Evolutionary conservation across 768 basidiomycete species (phyloP).

Genomic region (Podaxis carcinomalis): DNA sequence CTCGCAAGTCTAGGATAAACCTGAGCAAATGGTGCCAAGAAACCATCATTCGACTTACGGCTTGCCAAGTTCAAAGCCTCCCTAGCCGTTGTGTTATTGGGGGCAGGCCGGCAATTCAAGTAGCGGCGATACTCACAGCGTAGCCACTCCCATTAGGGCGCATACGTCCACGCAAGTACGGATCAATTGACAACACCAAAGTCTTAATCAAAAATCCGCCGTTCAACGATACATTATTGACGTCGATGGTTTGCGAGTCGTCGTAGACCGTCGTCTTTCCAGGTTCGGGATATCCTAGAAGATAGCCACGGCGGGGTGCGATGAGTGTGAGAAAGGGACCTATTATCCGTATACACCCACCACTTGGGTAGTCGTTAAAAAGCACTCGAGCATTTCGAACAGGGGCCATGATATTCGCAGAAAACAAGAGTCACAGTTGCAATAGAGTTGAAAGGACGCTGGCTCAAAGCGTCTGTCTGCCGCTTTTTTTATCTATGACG

Average conservation of each 20-base stretch:
- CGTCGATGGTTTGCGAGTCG: conserved; percentile 41
- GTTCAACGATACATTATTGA: conserved; percentile 38
- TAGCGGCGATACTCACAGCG: conserved; percentile 13
- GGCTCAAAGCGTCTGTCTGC: too few relatives aligned
- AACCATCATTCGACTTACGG: conserved; percentile 24
- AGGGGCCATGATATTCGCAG: conserved; percentile 14
- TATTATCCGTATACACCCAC: conserved; percentile 3
- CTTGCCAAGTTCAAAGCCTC: conserved; percentile 21
- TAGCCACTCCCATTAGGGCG: conserved; percentile 25
- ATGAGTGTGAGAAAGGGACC: background rate
- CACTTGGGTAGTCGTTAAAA: conserved; percentile 24
- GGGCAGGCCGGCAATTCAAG: background rate
- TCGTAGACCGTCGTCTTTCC: conserved; percentile 46
- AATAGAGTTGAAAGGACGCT: too few relatives aligned
- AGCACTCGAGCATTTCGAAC: conserved; percentile 23
- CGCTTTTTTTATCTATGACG: background rate
- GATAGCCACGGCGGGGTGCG: background rate
- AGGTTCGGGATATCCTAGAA: conserved; percentile 34
- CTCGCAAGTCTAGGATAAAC: conserved; percentile 20
- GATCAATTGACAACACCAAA: conserved; percentile 40
- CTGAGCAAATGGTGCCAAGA: background rate
- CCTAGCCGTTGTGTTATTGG: conserved; percentile 6
- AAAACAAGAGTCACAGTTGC: too few relatives aligned
- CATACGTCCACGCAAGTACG: conserved; percentile 40
- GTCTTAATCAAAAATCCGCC: conserved; percentile 48